Evolutionary conservation across 2,329 filamentous ascomycete species (phyloP), one percentile per base, ranked within the genome.

Genomic region (Exophiala spinifera): DNA sequence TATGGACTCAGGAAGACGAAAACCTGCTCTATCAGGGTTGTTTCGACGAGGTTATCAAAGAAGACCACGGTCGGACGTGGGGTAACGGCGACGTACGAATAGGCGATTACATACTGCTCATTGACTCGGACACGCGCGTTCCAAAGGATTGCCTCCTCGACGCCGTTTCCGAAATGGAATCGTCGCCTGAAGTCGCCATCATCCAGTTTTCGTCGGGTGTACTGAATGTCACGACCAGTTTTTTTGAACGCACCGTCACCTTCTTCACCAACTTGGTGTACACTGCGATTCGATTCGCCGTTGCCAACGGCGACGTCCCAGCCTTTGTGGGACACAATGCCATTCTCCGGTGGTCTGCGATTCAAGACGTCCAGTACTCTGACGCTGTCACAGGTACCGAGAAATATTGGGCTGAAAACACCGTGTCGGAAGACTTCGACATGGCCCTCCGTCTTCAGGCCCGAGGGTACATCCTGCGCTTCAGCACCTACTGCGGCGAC

Each of bases 41-140:
- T 73, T 19, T 74, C 81, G 37, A 72, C 70, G 72, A 76, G 42
- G 80, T 81, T 13, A 69, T 83, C 23, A 72, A 75, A 51, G 79
- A 82, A 62, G 76, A 81, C 43, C 71, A 75, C 49, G 76, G 74
- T 14, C 73, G 76, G 25, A 78, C 82, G 1, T 81, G 80, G 79
- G 89, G 89, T 15, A 88, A 90, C 66, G 90, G 89, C 58, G 90
- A 94, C 70, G 86, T 95, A 62, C 88, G 89, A 48, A 77, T 95
- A 20, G 90, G 90, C 52, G 89, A 95, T 71, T 91, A 83, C 62
- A 86, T 88, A 51, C 72, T 88, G 14, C 75, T 88, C 47, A 80
- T 88, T 55, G 85, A 88, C 66, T 86, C 81, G 1, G 85, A 88
- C 62, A 88, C 85, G 4, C 79, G 85, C 66, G 82, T 88, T 2